These are phyloP conservation scores for Hypericum androsaemum DNA, from an alignment of 345 rosid species.

Conservation along the genomic window DNA sequence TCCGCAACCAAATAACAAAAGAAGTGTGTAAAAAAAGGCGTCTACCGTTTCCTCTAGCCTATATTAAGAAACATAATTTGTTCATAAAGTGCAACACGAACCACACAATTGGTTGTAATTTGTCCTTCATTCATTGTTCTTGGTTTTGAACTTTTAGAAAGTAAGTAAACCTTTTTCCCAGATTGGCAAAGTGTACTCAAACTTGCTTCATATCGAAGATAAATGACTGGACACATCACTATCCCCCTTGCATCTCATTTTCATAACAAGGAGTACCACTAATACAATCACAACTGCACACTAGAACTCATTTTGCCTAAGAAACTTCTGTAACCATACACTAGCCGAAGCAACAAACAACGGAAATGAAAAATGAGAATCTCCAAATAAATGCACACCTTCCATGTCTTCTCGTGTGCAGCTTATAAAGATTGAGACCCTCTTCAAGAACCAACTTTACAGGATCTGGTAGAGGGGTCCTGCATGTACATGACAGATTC, in stretches of 20 bases:
- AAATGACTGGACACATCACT: too few species aligned
- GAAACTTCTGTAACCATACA: too few species aligned
- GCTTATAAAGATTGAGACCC: conserved; percentile 68
- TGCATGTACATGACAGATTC: conserved; percentile 22
- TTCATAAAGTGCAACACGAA: neutral
- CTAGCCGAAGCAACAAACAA: neutral
- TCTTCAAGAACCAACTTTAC: conserved; percentile 63
- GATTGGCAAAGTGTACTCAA: too few species aligned
- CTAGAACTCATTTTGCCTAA: too few species aligned
- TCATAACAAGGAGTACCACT: too few species aligned
- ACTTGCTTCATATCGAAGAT: too few species aligned
- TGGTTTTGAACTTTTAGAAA: too few species aligned
- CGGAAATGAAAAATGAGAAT: neutral
- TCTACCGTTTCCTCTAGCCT: neutral
- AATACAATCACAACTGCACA: too few species aligned
- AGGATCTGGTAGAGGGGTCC: conserved; percentile 67
- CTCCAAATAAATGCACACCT: conserved; percentile 33
- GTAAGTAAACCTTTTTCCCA: too few species aligned
- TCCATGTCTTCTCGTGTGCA: conserved; percentile 65
- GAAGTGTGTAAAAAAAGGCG: neutral
- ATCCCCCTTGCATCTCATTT: too few species aligned
- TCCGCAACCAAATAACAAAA: neutral
- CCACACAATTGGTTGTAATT: too few species aligned
- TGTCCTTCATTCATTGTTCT: too few species aligned
- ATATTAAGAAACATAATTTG: neutral